phyloP scores from a whole-genome alignment of 352 stramenopile species.

The Pythium aquatile region DNA sequence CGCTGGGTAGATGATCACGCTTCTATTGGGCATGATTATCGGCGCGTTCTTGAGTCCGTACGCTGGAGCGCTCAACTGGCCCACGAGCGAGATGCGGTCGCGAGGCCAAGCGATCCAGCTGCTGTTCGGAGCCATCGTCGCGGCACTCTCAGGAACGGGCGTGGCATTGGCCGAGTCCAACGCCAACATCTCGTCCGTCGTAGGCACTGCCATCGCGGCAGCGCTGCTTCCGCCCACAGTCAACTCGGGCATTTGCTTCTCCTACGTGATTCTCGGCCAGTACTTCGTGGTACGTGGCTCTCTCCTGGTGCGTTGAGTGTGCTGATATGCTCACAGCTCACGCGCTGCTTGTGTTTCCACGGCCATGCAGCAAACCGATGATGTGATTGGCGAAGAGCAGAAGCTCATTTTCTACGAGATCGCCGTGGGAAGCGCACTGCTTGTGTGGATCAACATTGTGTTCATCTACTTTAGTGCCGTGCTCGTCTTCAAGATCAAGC shows the following conservation, averaged over 20 bases:
- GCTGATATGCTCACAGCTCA: not conserved
- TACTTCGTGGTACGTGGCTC: slow-evolving; percentile 66
- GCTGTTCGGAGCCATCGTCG: slow-evolving; percentile 79
- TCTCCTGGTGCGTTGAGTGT: not conserved
- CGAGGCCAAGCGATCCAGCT: slow-evolving; percentile 76
- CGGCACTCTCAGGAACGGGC: slow-evolving; percentile 68
- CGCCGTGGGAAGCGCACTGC: slow-evolving; percentile 73
- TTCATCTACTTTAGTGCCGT: slow-evolving; percentile 88
- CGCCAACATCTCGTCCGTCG: slow-evolving; percentile 87
- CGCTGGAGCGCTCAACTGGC: slow-evolving; percentile 73
- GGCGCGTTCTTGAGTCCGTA: slow-evolving; percentile 78
- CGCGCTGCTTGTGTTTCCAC: not conserved
- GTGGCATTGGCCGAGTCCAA: slow-evolving; percentile 84
- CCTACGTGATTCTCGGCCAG: slow-evolving; percentile 82
- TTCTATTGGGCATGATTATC: slow-evolving; percentile 80
- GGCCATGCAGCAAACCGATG: slow-evolving; percentile 37
- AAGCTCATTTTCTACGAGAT: slow-evolving; percentile 88
- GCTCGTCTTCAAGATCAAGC: slow-evolving; percentile 89
- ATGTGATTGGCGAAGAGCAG: slow-evolving; percentile 78
- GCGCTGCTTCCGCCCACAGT: slow-evolving; percentile 80
- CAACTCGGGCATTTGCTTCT: slow-evolving; percentile 87
- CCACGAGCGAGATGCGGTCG: slow-evolving; percentile 79
- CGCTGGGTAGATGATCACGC: slow-evolving; percentile 53
- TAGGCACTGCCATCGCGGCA: slow-evolving; percentile 85
- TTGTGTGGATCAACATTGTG: slow-evolving; percentile 87